phyloP scores from a whole-genome alignment of 495 filamentous ascomycete species.

The Usnea hakonensis region DNA sequence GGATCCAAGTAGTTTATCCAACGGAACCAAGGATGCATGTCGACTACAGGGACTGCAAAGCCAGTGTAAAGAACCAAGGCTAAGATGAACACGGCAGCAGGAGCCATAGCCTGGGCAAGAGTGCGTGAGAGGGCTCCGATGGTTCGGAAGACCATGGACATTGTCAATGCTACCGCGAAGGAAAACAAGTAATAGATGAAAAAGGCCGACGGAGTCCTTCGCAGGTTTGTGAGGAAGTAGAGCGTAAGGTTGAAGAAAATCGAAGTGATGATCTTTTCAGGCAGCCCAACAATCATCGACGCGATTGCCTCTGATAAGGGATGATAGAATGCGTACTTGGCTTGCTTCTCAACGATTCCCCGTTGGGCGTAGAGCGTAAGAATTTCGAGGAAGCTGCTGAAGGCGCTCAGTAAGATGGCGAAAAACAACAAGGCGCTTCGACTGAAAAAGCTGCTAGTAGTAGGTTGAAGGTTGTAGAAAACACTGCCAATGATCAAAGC shows the following conservation, averaged over 20 bases:
- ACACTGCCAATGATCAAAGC: slow-evolving; percentile 72
- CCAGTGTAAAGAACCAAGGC: slow-evolving; percentile 82
- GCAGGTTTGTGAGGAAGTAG: slow-evolving; percentile 82
- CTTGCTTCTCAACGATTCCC: slow-evolving; percentile 87
- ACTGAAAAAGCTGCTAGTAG: slow-evolving; percentile 64
- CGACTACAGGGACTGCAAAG: slow-evolving; percentile 66
- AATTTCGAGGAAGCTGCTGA: slow-evolving; percentile 70
- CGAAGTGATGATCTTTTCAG: slow-evolving; percentile 48
- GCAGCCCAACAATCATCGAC: slow-evolving; percentile 75
- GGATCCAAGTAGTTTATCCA: slow-evolving; percentile 88
- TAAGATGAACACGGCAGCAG: slow-evolving; percentile 74
- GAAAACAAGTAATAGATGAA: slow-evolving; percentile 73
- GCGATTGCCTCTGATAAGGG: slow-evolving; percentile 80
- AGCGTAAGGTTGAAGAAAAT: slow-evolving; percentile 61
- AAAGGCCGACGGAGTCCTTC: slow-evolving; percentile 70
- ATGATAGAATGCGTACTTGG: slow-evolving; percentile 85
- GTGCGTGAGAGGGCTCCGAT: slow-evolving; percentile 75
- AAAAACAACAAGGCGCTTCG: slow-evolving; percentile 85
- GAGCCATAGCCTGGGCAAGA: slow-evolving; percentile 75
- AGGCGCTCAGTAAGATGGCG: slow-evolving; percentile 79
- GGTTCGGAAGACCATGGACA: slow-evolving; percentile 76
- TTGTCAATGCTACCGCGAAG: slow-evolving; percentile 56
- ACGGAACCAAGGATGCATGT: slow-evolving; percentile 45
- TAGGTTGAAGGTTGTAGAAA: slow-evolving; percentile 63
- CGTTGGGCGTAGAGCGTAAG: slow-evolving; percentile 79